Percentiles rank a stretch among this genome's conserved stretches.
Conservation (phyloP, 2,329 filamentous ascomycete species). For the Beauveria caledonica region DNA sequence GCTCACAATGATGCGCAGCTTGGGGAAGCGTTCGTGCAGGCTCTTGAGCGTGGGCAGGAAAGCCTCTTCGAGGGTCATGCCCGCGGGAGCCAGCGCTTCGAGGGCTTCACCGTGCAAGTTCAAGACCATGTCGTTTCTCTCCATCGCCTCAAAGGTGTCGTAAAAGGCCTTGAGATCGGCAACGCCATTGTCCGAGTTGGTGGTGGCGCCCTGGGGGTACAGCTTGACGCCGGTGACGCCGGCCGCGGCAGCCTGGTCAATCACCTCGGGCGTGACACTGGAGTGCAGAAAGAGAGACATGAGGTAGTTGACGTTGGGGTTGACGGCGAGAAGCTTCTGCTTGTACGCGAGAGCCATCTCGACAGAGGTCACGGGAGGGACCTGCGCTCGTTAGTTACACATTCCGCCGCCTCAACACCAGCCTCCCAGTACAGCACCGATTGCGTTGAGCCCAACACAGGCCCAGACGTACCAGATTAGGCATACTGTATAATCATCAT, state of each 20-base stretch:
- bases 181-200: conserved; percentile 62
- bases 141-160: conserved; percentile 82
- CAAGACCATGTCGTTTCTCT: conserved; percentile 70
- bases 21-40: conserved; percentile 68
- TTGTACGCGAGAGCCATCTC: conserved; percentile 56
- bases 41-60: conserved; percentile 75
- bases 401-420: neutral
- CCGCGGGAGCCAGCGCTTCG: conserved; percentile 37
- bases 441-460: neutral
- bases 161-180: conserved; percentile 63
- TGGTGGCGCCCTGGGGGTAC: conserved; percentile 56
- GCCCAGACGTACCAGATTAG: conserved; percentile 45
- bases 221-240: conserved; percentile 67
- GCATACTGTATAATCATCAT: conserved; percentile 31
- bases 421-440: neutral
- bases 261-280: conserved; percentile 57
- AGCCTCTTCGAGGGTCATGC: conserved; percentile 35
- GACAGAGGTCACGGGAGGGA: conserved; percentile 53
- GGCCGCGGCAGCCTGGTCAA: conserved; percentile 62
- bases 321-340: conserved; percentile 48
- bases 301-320: conserved; percentile 57
- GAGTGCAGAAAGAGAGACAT: conserved; percentile 66
- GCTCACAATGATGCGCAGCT: conserved; percentile 49
- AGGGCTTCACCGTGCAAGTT: conserved; percentile 91
- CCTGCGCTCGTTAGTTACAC: conserved; percentile 11